Base-by-base conservation (phyloP, 2,329 filamentous ascomycete genomes). In the Sporothrix pseudoabietina region DNA sequence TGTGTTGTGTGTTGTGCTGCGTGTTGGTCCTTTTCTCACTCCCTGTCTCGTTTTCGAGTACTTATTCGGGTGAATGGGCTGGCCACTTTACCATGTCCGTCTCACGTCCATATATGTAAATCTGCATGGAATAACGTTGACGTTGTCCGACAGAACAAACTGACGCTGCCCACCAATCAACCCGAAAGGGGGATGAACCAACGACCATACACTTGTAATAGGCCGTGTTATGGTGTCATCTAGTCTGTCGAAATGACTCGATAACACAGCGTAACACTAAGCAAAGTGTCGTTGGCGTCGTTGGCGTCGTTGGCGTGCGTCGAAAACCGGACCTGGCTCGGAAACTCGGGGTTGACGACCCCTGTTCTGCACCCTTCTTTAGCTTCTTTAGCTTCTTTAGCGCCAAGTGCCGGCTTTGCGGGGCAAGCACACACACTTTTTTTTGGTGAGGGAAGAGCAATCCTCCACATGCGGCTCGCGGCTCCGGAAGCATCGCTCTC, bases 261-360 rank as follows among this genome's bases (percentile, higher is more conserved):
- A 32, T 35, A 69, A 54, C 44, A 1, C 22, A 22, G 16, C 54
- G 32, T 8, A 26, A 65, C n/a, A 44, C 44, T 49, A 14, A 49
- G 44, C 44, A 49, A 44, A 12, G 7, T 14, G 57, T 61, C 30
- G 57, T 54, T 63, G 12, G 14, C 35, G 19, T 9, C 59, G 8
- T 35, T 35, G 35, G 49, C 49, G 19, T 54, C 44, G 44, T 47
- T 35, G 57, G 2, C 26, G 26, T 26, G 26, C 26, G 26, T 26
- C 26, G 26, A 26, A 47, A 41, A 19, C 26, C 55, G 55, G 69
- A 55, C 26, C 26, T 65, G 57, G 35, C 39, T 71, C 70, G 70
- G 70, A 47, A 39, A 65, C 55, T 71, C 70, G 70, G 70, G 26
- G 32, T 63, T 54, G 44, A 2, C 8, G 12, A 32, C 66, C 65